phyloP scores from a whole-genome alignment of 352 stramenopile genomes.

The Globisporangium ultimum region DNA sequence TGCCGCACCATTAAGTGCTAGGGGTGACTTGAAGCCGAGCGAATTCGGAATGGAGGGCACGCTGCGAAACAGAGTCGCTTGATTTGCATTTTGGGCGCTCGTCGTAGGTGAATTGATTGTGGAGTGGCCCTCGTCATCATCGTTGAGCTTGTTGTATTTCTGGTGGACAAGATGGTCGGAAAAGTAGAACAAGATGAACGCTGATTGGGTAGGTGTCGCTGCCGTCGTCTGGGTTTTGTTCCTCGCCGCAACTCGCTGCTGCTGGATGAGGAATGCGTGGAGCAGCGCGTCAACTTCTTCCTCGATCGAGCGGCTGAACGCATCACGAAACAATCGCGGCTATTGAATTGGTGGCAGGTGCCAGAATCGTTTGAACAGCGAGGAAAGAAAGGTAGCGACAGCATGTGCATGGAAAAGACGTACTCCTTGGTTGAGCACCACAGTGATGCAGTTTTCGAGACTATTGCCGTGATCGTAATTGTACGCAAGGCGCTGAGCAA shows the following conservation, averaged over 20 bases:
- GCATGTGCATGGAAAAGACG: background rate
- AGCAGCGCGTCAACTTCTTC: constrained; percentile 32
- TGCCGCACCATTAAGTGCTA: background rate
- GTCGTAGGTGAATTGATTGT: no score
- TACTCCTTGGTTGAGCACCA: constrained; percentile 32
- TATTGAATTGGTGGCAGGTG: constrained; percentile 2
- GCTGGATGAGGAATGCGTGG: constrained; percentile 7
- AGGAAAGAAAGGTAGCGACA: background rate
- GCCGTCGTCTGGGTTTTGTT: constrained; percentile 1
- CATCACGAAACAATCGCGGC: constrained; percentile 34
- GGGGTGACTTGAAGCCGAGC: constrained; percentile 7
- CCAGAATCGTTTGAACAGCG: background rate
- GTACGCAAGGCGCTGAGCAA: constrained; percentile 32
- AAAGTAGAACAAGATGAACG: constrained; percentile 39
- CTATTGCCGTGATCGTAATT: constrained; percentile 40
- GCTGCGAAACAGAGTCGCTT: no score
- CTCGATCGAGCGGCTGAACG: constrained; percentile 32
- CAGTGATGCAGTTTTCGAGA: constrained; percentile 23
- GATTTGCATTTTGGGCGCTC: no score
- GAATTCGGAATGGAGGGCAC: background rate
- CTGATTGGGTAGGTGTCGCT: background rate
- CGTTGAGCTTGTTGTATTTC: constrained; percentile 1
- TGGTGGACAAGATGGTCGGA: constrained; percentile 10
- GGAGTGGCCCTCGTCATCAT: background rate
- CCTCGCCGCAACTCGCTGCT: background rate